Evolutionary conservation across 331 rosid species (phyloP).

Genomic region (Malus hybrid): DNA sequence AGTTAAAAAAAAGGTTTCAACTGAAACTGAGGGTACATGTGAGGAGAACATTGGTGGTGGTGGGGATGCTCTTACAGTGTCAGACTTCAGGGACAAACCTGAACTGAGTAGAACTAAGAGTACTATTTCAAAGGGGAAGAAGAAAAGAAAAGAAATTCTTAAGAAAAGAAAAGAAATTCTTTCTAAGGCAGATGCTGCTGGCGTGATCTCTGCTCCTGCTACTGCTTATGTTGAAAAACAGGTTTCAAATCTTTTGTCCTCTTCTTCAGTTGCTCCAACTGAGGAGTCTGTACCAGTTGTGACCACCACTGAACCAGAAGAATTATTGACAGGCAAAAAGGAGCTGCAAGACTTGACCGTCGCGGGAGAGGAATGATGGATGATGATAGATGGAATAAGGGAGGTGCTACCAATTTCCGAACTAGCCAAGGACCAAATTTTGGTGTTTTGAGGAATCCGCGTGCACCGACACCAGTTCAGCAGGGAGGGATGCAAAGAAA

Average conservation of each 20-base stretch:
- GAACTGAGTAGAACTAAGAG: constrained; percentile 49
- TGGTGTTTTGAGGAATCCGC: constrained; percentile 69
- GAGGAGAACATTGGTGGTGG: constrained; percentile 25
- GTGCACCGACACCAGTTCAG: constrained; percentile 40
- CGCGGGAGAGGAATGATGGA: constrained; percentile 53
- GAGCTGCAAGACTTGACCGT: constrained; percentile 53
- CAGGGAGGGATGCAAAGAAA: constrained; percentile 60
- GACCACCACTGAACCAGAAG: constrained; percentile 42
- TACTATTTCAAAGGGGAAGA: constrained; percentile 32
- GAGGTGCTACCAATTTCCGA: constrained; percentile 50
- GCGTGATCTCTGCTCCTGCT: neutral
- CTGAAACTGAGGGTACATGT: constrained; percentile 23
- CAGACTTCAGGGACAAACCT: constrained; percentile 42
- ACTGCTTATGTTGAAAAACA: constrained; percentile 27
- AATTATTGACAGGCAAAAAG: constrained; percentile 43
- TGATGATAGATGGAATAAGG: constrained; percentile 75
- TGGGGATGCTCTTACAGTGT: constrained; percentile 22
- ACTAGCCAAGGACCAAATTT: constrained; percentile 52
- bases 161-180: constrained; percentile 34
- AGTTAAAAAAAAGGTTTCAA: constrained; percentile 27
- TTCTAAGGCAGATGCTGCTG: too few relatives aligned
- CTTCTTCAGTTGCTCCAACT: constrained; percentile 11
- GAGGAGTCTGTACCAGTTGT: constrained; percentile 35
- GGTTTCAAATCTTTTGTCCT: constrained; percentile 14
- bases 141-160: constrained; percentile 40